phyloP scores from a whole-genome alignment of 495 filamentous ascomycete genomes.

The Stereocaulon alpinum region DNA sequence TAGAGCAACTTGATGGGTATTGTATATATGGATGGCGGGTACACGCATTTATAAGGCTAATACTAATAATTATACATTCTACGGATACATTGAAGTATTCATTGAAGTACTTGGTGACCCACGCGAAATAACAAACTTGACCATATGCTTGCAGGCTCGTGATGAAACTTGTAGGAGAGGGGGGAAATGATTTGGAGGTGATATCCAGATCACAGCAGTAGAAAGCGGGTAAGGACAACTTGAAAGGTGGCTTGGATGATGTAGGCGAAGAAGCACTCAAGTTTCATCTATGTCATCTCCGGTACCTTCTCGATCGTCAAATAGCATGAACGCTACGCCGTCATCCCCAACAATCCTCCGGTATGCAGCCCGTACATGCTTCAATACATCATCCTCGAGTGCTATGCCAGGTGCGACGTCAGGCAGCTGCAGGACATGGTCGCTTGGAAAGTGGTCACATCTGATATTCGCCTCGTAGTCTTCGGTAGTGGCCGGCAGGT shows the following conservation, averaged over 20 bases:
- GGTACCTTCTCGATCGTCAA: constrained; percentile 42
- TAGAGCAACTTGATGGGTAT: background rate
- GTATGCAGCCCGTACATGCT: constrained; percentile 55
- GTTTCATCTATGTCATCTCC: constrained; percentile 36
- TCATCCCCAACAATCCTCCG: constrained; percentile 44
- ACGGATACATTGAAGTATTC: too few species aligned
- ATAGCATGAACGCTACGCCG: constrained; percentile 54
- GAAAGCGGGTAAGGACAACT: background rate
- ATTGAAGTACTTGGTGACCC: too few species aligned
- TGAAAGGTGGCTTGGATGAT: too few species aligned
- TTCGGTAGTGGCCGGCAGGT: constrained; percentile 15
- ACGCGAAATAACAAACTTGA: too few species aligned
- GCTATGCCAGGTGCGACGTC: constrained; percentile 49
- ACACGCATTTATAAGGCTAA: too few species aligned
- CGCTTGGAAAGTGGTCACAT: constrained; percentile 25
- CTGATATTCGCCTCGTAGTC: constrained; percentile 20
- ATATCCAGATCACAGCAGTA: background rate
- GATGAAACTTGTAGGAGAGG: too few species aligned
- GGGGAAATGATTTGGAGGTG: too few species aligned
- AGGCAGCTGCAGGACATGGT: constrained; percentile 36
- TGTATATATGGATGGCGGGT: too few species aligned
- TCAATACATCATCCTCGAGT: constrained; percentile 57
- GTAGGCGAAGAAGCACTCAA: background rate
- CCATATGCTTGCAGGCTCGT: too few species aligned
- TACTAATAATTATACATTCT: too few species aligned